Conservation (phyloP, 2,329 filamentous ascomycete genomes). For the Cadophora malorum region DNA sequence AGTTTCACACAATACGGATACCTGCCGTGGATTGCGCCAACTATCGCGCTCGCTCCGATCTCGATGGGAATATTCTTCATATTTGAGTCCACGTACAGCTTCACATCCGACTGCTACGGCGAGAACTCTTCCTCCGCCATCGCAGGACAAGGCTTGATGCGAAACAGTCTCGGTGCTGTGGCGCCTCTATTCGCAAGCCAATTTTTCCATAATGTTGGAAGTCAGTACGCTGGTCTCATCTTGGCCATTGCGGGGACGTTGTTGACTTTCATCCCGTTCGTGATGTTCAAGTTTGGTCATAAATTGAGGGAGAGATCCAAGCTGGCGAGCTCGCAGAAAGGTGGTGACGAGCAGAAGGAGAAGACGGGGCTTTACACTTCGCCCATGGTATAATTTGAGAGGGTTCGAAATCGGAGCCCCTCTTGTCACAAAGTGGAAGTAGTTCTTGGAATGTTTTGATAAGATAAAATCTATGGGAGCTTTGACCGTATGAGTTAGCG, state of each 20-base stretch:
- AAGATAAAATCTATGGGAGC: too few species aligned
- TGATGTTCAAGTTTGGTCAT: conserved; percentile 67
- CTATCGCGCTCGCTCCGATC: conserved; percentile 65
- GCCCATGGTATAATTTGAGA: conserved; percentile 27
- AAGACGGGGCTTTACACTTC: conserved; percentile 34
- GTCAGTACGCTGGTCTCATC: conserved; percentile 72
- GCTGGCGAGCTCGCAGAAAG: conserved; percentile 39
- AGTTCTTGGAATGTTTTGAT: too few species aligned
- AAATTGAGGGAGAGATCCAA: conserved; percentile 43
- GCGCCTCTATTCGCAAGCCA: conserved; percentile 79
- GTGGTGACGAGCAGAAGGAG: conserved; percentile 34
- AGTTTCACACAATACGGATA: conserved; percentile 64
- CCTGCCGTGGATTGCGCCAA: conserved; percentile 67
- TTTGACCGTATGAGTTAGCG: too few species aligned
- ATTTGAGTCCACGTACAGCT: conserved; percentile 88
- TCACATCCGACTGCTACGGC: conserved; percentile 85
- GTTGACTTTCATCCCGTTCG: conserved; percentile 79
- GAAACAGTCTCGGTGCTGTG: conserved; percentile 79
- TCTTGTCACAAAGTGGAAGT: too few species aligned
- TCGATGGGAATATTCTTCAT: conserved; percentile 80
- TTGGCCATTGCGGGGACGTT: conserved; percentile 61
- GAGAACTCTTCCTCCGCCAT: conserved; percentile 83
- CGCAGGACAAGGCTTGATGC: conserved; percentile 82
- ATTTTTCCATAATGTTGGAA: conserved; percentile 75
- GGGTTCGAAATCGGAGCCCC: too few species aligned